A percentile compares a stretch with the other conserved stretches of the same genome.
Conservation (phyloP, 2,329 filamentous ascomycete species). For the Stromatinia cepivora region DNA sequence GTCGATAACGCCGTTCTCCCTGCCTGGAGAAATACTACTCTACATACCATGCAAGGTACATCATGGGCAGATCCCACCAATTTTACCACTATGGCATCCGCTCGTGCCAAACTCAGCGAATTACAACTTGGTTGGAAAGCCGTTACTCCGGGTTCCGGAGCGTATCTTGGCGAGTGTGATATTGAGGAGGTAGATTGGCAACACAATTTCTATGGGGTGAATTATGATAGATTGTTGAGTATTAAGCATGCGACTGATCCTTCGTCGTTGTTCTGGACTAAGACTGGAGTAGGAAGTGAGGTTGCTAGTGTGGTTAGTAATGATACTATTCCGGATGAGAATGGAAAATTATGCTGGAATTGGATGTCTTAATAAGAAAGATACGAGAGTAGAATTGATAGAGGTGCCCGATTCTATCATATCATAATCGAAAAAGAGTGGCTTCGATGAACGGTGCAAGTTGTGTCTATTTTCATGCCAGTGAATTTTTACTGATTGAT, state of each 20-base stretch:
- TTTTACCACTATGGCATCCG: slow-evolving; percentile 11
- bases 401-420: background rate
- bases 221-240: slow-evolving; percentile 26
- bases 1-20: slow-evolving; percentile 43
- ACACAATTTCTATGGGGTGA: slow-evolving; percentile 45
- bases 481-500: background rate
- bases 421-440: background rate
- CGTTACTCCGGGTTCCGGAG: slow-evolving; percentile 23
- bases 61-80: slow-evolving; percentile 19
- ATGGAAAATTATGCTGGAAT: slow-evolving; percentile 21
- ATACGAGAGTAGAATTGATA: background rate
- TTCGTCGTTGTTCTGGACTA: slow-evolving; percentile 27
- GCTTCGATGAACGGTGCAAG: background rate
- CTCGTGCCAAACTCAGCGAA: slow-evolving; percentile 24
- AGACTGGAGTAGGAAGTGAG: slow-evolving; percentile 30
- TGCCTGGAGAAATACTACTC: slow-evolving; percentile 28
- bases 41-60: slow-evolving; percentile 26
- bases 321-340: slow-evolving; percentile 19
- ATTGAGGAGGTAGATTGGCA: slow-evolving; percentile 25
- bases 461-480: background rate
- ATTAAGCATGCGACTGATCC: slow-evolving; percentile 30
- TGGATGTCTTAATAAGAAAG: background rate
- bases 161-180: slow-evolving; percentile 26
- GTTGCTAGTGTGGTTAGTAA: slow-evolving; percentile 42
- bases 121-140: slow-evolving; percentile 26